phyloP scores from a whole-genome alignment of 179 eudicot species.

The Silene vulgaris region DNA sequence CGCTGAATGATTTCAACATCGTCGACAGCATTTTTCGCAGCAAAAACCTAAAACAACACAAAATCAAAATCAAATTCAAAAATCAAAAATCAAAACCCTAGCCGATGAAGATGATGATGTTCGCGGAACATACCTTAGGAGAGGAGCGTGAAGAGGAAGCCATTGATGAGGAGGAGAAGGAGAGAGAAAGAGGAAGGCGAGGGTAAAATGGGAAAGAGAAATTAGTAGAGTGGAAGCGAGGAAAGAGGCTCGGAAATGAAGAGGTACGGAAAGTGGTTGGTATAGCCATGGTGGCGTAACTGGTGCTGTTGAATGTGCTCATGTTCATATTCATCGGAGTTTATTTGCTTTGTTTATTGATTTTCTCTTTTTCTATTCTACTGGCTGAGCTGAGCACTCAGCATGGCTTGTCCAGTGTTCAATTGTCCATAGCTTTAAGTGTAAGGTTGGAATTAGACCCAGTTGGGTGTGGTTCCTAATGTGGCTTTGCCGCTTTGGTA shows the following conservation, averaged over 20 bases:
- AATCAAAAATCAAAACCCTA: not conserved
- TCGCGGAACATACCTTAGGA: constrained; percentile 6
- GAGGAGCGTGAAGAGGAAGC: constrained; percentile 5
- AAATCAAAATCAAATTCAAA: not conserved
- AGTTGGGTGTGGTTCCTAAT: too few relatives aligned
- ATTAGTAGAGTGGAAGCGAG: not conserved
- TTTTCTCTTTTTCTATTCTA: too few relatives aligned
- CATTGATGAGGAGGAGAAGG: not conserved
- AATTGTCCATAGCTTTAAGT: too few relatives aligned
- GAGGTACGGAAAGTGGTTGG: constrained; percentile 16
- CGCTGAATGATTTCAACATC: constrained; percentile 26
- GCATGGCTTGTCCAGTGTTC: too few relatives aligned
- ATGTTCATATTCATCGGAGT: not conserved
- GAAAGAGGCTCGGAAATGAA: constrained; percentile 6
- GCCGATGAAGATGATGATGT: not conserved
- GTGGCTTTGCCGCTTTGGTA: too few relatives aligned
- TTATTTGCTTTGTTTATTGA: not conserved
- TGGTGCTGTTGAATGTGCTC: not conserved
- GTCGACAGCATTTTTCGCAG: constrained; percentile 17
- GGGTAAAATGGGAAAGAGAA: too few relatives aligned
- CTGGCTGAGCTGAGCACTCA: too few relatives aligned
- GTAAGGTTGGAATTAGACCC: too few relatives aligned
- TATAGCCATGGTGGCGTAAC: constrained; percentile 8
- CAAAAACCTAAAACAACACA: constrained; percentile 12
- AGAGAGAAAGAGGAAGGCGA: not conserved